These are phyloP conservation scores for Inga leiocalycina DNA, from an alignment of 306 rosid genomes.

Conservation along the genomic window DNA sequence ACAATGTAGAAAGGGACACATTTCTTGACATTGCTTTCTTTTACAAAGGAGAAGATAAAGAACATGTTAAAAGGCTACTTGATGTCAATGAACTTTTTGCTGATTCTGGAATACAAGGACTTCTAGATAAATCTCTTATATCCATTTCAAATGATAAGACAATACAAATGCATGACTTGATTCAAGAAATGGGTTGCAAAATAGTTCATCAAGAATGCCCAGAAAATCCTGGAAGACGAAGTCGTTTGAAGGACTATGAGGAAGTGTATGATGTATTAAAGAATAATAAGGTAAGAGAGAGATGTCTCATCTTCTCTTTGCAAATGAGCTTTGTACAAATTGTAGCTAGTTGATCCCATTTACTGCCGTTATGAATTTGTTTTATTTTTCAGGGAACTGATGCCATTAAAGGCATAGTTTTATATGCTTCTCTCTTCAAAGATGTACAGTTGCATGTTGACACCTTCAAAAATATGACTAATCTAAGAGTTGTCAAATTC, in stretches of 20 bases:
- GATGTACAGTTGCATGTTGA: background rate
- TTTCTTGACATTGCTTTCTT: slow-evolving; percentile 1
- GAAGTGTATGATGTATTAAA: too few relatives aligned
- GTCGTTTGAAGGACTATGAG: slow-evolving; percentile 5
- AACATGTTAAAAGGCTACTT: background rate
- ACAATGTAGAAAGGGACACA: background rate
- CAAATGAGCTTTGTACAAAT: background rate
- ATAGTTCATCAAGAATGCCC: slow-evolving; percentile 26
- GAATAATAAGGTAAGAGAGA: slow-evolving; percentile 17
- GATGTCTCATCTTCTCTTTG: background rate
- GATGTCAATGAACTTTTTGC: background rate
- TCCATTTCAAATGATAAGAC: background rate
- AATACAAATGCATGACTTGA: slow-evolving; percentile 19
- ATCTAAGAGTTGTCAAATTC: slow-evolving; percentile 28
- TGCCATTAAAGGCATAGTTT: background rate
- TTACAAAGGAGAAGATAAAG: background rate
- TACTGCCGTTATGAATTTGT: background rate
- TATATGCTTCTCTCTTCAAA: background rate
- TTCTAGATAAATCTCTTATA: background rate
- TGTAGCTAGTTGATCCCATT: background rate
- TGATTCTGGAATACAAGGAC: background rate
- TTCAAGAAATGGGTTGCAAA: slow-evolving; percentile 10
- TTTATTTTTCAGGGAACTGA: background rate
- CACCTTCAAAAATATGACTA: slow-evolving; percentile 27
- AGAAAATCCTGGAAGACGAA: background rate